Conservation (phyloP, 208 protist species). For the Acanthamoeba lenticulata region DNA sequence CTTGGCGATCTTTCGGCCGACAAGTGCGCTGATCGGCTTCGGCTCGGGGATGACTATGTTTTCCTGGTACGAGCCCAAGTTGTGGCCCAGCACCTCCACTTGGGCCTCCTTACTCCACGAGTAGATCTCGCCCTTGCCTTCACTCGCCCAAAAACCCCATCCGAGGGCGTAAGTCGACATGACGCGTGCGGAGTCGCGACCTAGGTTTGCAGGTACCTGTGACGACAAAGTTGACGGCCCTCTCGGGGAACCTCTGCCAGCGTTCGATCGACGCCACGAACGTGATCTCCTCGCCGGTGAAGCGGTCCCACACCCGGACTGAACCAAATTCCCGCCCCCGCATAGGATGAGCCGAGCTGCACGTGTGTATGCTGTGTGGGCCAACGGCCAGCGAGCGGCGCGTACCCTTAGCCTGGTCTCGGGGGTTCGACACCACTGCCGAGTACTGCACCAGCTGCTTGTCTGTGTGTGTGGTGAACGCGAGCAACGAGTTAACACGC, state of each 20-base stretch:
- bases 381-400: too few relatives aligned
- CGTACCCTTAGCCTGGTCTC: too few relatives aligned
- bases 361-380: too few relatives aligned
- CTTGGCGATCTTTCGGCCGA: constrained; percentile 13
- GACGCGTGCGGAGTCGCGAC: neutral
- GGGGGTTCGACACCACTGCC: too few relatives aligned
- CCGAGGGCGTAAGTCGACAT: too few relatives aligned
- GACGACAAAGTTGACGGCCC: neutral
- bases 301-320: constrained; percentile 1
- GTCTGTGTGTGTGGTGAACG: too few relatives aligned
- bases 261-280: neutral
- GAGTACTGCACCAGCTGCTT: too few relatives aligned
- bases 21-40: neutral
- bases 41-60: neutral
- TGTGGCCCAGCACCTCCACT: neutral
- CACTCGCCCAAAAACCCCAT: too few relatives aligned
- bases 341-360: too few relatives aligned
- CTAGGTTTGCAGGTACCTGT: neutral
- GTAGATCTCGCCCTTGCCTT: neutral
- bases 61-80: neutral
- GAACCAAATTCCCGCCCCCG: too few relatives aligned
- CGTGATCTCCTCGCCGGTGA: neutral
- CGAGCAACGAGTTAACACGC: too few relatives aligned
- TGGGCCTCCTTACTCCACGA: neutral
- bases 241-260: neutral